A percentile compares a stretch with the other conserved stretches of the same genome.
Evolutionary conservation across 345 rosid genomes (phyloP).

Genomic region (Sisymbrium irio): DNA sequence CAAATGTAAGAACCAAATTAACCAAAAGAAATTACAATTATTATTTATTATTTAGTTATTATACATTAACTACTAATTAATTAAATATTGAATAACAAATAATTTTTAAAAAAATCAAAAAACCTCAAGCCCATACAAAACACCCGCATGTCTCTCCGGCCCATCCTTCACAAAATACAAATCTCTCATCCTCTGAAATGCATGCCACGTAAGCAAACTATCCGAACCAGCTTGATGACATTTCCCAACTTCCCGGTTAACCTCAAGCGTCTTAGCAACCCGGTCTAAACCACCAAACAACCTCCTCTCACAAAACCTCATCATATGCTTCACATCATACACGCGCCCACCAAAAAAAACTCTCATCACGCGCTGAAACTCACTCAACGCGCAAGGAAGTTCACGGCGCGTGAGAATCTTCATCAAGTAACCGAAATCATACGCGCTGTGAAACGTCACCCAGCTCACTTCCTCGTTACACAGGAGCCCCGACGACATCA

Average conservation of each 20-base stretch:
- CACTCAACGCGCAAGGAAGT: slow-evolving; percentile 49
- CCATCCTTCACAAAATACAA: slow-evolving; percentile 56
- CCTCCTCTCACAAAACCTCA: slow-evolving; percentile 52
- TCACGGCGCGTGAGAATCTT: slow-evolving; percentile 66
- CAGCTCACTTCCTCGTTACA: slow-evolving; percentile 75
- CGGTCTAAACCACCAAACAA: slow-evolving; percentile 77
- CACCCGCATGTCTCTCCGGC: slow-evolving; percentile 70
- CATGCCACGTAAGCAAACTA: slow-evolving; percentile 85
- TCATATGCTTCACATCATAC: slow-evolving; percentile 81
- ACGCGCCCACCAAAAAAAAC: slow-evolving; percentile 59
- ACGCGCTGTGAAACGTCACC: slow-evolving; percentile 94
- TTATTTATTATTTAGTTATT: too few species aligned
- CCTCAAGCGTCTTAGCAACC: slow-evolving; percentile 52
- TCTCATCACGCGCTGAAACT: slow-evolving; percentile 47
- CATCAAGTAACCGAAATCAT: slow-evolving; percentile 83
- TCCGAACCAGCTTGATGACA: slow-evolving; percentile 96
- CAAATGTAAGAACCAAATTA: too few species aligned
- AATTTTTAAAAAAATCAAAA: neutral
- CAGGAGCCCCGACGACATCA: slow-evolving; percentile 86
- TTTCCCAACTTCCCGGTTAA: slow-evolving; percentile 71
- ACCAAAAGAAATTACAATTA: too few species aligned
- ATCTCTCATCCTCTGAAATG: slow-evolving; percentile 68
- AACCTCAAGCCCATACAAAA: slow-evolving; percentile 69
- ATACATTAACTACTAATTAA: neutral
- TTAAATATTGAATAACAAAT: neutral